These are phyloP conservation scores for Auricularia cornea DNA, from an alignment of 768 basidiomycete genomes.

Conservation along the genomic window DNA sequence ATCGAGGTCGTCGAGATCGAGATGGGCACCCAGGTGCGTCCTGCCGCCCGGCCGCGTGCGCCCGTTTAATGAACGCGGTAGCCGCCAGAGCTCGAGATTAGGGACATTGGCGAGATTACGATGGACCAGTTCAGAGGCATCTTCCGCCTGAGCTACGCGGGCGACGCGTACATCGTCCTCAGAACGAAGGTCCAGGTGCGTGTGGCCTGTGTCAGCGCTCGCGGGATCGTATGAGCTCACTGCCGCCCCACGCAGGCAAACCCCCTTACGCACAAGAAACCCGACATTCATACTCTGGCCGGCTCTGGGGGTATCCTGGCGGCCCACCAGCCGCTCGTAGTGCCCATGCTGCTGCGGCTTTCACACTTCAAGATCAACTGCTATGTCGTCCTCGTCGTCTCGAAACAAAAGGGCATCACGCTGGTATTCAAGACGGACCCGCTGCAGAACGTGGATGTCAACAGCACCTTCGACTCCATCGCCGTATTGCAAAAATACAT, in stretches of 20 bases:
- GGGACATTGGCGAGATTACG: constrained; percentile 95
- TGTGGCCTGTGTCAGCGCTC: constrained; percentile 5
- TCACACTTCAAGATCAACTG: constrained; percentile 92
- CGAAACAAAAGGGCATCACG: constrained; percentile 95
- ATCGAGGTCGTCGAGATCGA: constrained; percentile 98
- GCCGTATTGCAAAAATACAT: constrained; percentile 97
- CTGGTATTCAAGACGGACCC: constrained; percentile 99
- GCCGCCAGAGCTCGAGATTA: constrained; percentile 95
- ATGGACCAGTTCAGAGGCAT: constrained; percentile 95
- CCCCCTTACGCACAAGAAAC: constrained; percentile 86
- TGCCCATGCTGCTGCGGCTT: constrained; percentile 95
- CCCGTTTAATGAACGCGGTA: constrained; percentile 22
- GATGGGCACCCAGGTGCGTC: constrained; percentile 88
- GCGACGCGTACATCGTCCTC: constrained; percentile 82
- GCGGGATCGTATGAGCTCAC: too few relatives aligned
- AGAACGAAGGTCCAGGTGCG: constrained; percentile 88
- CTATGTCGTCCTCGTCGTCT: constrained; percentile 95
- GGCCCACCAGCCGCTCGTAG: constrained; percentile 89
- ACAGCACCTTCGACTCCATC: constrained; percentile 95
- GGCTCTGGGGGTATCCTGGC: constrained; percentile 84
- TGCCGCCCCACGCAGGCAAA: constrained; percentile 69
- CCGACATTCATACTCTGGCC: constrained; percentile 79
- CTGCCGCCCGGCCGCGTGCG: constrained; percentile 3
- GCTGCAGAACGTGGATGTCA: constrained; percentile 94
- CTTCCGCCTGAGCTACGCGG: constrained; percentile 88